Percentiles rank a stretch among this genome's conserved stretches.
Evolutionary conservation across 2,329 filamentous ascomycete genomes (phyloP).

Genomic region (Rutstroemia sp.): DNA sequence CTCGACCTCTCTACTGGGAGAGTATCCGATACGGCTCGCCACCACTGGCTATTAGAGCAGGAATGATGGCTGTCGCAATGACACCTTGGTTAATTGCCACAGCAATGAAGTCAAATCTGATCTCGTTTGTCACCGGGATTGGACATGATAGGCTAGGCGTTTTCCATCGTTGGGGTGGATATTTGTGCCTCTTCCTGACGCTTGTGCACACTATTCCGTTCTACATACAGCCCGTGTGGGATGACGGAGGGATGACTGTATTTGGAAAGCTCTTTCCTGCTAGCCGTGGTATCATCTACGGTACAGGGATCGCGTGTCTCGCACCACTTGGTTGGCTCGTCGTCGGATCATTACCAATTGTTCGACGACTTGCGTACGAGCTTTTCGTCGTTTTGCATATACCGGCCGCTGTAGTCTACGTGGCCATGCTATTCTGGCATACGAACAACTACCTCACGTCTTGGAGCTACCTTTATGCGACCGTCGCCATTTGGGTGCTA

Average conservation of each 20-base stretch:
- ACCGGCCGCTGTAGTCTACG: constrained; percentile 71
- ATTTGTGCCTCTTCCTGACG: constrained; percentile 75
- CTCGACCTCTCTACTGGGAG: constrained; percentile 81
- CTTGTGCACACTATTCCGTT: constrained; percentile 84
- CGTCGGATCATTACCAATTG: constrained; percentile 71
- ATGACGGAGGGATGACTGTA: constrained; percentile 63
- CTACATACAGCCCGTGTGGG: constrained; percentile 81
- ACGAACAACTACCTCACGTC: constrained; percentile 86
- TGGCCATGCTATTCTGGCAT: constrained; percentile 91
- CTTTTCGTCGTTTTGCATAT: constrained; percentile 77
- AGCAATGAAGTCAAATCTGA: constrained; percentile 83
- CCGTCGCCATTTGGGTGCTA: constrained; percentile 67
- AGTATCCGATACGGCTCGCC: constrained; percentile 84
- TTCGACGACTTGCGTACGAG: constrained; percentile 76
- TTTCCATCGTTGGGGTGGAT: constrained; percentile 85
- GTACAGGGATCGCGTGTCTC: constrained; percentile 75
- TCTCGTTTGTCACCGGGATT: constrained; percentile 80
- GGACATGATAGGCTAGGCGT: constrained; percentile 90
- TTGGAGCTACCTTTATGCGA: constrained; percentile 82
- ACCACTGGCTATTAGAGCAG: constrained; percentile 75
- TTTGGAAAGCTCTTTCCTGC: constrained; percentile 64
- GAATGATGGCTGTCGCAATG: constrained; percentile 88
- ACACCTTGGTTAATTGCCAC: constrained; percentile 88
- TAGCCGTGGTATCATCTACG: constrained; percentile 66
- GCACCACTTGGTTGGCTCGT: constrained; percentile 79